Percentiles rank a stretch among this genome's conserved stretches.
These are phyloP conservation scores for Casuarina glauca DNA, from an alignment of 306 rosid species.

Conservation along the genomic window DNA sequence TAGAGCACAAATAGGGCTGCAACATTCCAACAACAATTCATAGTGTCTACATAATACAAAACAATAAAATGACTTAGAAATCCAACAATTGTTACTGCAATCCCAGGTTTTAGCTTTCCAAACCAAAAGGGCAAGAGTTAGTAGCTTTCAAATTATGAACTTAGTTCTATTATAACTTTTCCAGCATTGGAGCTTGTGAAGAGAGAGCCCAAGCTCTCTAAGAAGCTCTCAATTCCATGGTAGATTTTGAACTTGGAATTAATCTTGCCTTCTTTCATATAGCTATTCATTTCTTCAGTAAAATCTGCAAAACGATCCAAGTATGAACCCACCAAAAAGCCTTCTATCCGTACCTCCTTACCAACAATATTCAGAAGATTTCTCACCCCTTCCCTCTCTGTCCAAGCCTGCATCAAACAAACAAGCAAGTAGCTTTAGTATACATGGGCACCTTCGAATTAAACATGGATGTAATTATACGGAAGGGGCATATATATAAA, in stretches of 20 bases:
- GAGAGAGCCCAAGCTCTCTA: slow-evolving; percentile 48
- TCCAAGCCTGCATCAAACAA: slow-evolving; percentile 50
- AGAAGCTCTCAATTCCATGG: slow-evolving; percentile 45
- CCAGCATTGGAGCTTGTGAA: slow-evolving; percentile 60
- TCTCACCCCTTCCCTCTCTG: slow-evolving; percentile 58
- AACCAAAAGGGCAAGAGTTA: neutral
- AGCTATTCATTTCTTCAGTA: slow-evolving; percentile 50
- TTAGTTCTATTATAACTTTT: slow-evolving; percentile 53
- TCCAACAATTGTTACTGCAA: neutral
- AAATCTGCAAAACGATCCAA: slow-evolving; percentile 58
- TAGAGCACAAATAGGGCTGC: neutral
- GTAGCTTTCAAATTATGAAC: slow-evolving; percentile 10
- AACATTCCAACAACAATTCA: neutral
- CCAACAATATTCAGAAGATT: slow-evolving; percentile 66
- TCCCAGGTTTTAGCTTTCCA: neutral
- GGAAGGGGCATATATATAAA: neutral
- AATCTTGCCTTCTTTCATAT: slow-evolving; percentile 49
- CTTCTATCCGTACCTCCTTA: slow-evolving; percentile 62
- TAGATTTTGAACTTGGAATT: slow-evolving; percentile 44
- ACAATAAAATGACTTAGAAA: neutral
- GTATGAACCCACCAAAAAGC: slow-evolving; percentile 49
- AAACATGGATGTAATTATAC: neutral
- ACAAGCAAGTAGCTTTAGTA: neutral
- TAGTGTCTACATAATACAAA: neutral
- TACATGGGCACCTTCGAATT: neutral